phyloP scores from a whole-genome alignment of 169 alveolate genomes.

The Cryptosporidium andersoni region DNA sequence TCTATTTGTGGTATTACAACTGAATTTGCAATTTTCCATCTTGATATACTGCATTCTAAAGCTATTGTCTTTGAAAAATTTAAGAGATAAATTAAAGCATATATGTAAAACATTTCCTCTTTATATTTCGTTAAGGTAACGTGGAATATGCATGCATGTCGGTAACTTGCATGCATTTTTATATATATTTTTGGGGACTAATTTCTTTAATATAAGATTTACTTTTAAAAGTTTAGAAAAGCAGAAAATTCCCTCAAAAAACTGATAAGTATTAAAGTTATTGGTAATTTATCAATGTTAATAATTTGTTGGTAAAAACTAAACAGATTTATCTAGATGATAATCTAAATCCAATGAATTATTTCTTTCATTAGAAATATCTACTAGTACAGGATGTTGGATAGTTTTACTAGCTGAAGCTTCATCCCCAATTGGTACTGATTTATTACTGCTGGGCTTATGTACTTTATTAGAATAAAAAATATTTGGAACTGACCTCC shows the following conservation, averaged over 20 bases:
- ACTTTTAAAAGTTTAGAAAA: too few species aligned
- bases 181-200: too few species aligned
- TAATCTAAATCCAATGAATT: not conserved
- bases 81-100: not conserved
- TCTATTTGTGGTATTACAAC: slow-evolving; percentile 37
- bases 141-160: too few species aligned
- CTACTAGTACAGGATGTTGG: slow-evolving; percentile 27
- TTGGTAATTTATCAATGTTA: too few species aligned
- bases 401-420: not conserved
- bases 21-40: slow-evolving; percentile 7
- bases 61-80: not conserved
- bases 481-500: slow-evolving; percentile 30
- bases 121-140: too few species aligned
- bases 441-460: not conserved
- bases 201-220: too few species aligned
- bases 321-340: not conserved
- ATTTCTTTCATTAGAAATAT: slow-evolving; percentile 1
- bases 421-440: not conserved
- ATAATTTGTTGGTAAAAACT: too few species aligned
- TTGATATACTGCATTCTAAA: not conserved
- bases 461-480: not conserved
- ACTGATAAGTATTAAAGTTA: too few species aligned
- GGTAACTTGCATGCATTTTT: too few species aligned
- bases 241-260: too few species aligned
- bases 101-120: not conserved